Evolutionary conservation across 2,329 filamentous ascomycete genomes (phyloP).

Genomic region (Graphiopsis chlorocephala): DNA sequence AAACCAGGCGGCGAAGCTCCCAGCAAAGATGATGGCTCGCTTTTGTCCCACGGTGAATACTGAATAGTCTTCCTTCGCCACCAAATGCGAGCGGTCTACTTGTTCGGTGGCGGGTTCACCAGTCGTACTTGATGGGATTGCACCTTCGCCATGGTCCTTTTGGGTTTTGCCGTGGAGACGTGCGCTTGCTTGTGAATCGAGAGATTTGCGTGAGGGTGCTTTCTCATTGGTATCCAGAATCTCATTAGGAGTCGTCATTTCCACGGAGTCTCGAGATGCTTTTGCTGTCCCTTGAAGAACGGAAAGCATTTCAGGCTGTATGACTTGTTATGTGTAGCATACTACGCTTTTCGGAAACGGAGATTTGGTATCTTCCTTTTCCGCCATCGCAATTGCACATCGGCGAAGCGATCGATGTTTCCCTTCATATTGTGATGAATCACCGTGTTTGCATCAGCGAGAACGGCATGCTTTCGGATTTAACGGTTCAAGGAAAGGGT

Average conservation of each 20-base stretch:
- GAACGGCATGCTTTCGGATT: slow-evolving; percentile 7
- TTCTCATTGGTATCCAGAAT: background rate
- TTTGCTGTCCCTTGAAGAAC: background rate
- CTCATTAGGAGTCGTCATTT: background rate
- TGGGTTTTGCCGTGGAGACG: background rate
- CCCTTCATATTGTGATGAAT: background rate
- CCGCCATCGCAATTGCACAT: background rate
- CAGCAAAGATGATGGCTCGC: slow-evolving; percentile 30
- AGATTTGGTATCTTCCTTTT: background rate
- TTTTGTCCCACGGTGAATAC: slow-evolving; percentile 33
- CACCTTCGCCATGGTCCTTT: background rate
- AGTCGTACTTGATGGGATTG: background rate
- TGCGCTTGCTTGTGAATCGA: background rate
- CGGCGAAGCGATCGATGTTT: background rate
- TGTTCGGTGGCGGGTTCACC: background rate
- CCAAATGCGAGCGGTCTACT: background rate
- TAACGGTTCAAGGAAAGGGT: background rate
- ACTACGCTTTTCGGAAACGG: background rate
- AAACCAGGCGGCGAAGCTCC: slow-evolving; percentile 30
- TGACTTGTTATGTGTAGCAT: background rate
- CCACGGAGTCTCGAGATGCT: background rate
- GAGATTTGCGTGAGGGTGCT: background rate
- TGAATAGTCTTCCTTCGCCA: slow-evolving; percentile 27
- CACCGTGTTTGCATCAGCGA: background rate
- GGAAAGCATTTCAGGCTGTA: background rate